Conservation (phyloP, 108 stramenopile species). For the Schizochytrium sp. region DNA sequence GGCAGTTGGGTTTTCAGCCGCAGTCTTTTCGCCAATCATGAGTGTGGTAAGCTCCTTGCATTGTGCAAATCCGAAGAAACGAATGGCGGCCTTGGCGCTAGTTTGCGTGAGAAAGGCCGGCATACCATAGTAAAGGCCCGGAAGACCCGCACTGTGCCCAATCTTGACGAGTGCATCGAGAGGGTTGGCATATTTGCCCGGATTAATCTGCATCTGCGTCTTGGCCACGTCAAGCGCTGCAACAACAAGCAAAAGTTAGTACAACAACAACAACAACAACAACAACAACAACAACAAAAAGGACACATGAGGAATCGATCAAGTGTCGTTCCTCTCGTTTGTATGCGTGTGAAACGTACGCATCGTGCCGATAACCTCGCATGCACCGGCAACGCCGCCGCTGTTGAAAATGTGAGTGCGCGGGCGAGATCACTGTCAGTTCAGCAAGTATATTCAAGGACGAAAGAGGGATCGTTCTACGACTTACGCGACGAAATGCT, state of each 20-base stretch:
- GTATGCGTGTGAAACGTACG: background rate
- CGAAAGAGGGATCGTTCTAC: background rate
- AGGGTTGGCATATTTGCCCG: background rate
- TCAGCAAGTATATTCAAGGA: background rate
- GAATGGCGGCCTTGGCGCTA: background rate
- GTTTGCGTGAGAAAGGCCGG: background rate
- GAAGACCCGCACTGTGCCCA: background rate
- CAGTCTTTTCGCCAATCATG: background rate
- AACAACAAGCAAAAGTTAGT: too few relatives aligned
- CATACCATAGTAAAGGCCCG: conserved; percentile 8
- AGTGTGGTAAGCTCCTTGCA: background rate
- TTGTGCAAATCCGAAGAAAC: background rate
- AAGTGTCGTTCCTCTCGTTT: too few relatives aligned
- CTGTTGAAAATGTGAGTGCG: background rate
- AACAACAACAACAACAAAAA: too few relatives aligned
- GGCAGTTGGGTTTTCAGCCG: background rate
- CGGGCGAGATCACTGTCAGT: background rate
- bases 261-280: too few relatives aligned
- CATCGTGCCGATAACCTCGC: conserved; percentile 14
- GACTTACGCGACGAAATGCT: conserved; percentile 11
- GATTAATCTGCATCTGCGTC: conserved; percentile 15
- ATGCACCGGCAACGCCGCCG: background rate
- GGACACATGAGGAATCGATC: too few relatives aligned
- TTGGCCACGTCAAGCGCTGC: background rate
- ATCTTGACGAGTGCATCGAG: conserved; percentile 1